These are phyloP conservation scores for Herpetospermum pedunculosum DNA, from an alignment of 306 rosid genomes.

Conservation along the genomic window DNA sequence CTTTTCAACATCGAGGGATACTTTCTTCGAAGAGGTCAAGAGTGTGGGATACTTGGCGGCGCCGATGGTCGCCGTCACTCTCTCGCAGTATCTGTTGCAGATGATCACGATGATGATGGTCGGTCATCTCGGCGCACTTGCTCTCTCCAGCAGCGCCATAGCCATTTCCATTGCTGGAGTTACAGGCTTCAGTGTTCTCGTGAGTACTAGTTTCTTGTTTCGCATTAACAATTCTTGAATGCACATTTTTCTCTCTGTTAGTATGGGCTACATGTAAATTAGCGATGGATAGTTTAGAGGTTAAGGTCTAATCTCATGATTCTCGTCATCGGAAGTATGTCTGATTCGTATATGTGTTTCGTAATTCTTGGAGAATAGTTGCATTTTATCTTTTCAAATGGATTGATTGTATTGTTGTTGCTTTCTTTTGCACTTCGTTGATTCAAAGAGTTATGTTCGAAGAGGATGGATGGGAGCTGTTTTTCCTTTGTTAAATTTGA, in stretches of 20 bases:
- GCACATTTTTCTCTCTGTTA: neutral
- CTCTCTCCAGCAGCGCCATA: constrained; percentile 52
- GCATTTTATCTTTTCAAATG: neutral
- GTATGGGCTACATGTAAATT: neutral
- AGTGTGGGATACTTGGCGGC: constrained; percentile 26
- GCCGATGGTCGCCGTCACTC: constrained; percentile 41
- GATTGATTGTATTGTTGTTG: neutral
- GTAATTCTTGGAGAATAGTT: neutral
- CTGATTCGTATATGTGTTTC: neutral
- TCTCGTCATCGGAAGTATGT: neutral
- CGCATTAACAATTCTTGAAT: neutral
- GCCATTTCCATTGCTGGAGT: constrained; percentile 44
- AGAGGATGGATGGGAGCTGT: neutral
- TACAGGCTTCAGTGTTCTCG: constrained; percentile 43
- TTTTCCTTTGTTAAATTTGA: neutral
- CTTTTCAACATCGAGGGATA: neutral
- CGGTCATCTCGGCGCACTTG: constrained; percentile 53
- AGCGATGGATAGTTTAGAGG: neutral
- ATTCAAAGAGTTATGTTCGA: neutral
- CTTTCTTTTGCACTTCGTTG: neutral
- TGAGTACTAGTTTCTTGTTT: constrained; percentile 18
- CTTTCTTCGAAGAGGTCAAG: constrained; percentile 23
- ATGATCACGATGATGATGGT: constrained; percentile 38
- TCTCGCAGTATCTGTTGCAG: constrained; percentile 38
- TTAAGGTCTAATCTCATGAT: neutral